A percentile compares a stretch with the other conserved stretches of the same genome.
Conservation (phyloP, 768 basidiomycete genomes). For the Leccinum variicolor region DNA sequence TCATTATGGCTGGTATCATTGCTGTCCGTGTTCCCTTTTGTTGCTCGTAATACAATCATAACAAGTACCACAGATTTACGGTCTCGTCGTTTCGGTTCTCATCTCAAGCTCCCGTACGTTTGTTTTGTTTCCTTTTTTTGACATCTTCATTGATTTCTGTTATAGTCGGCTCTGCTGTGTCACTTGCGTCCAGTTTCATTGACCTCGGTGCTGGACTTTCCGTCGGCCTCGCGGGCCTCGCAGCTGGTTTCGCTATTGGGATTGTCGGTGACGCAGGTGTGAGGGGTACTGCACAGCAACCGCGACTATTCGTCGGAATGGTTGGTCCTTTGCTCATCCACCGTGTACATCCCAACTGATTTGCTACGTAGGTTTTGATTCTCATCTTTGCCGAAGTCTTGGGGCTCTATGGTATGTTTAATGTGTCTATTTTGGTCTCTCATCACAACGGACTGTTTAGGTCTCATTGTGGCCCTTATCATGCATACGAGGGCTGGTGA, state of each 20-base stretch:
- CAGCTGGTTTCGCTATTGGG: conserved; percentile 96
- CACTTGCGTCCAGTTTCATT: conserved; percentile 90
- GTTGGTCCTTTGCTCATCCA: conserved; percentile 35
- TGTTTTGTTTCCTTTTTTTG: neutral
- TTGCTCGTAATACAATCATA: neutral
- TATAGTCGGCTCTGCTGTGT: conserved; percentile 71
- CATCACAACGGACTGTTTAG: conserved; percentile 26
- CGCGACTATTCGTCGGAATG: conserved; percentile 92
- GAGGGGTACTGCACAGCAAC: conserved; percentile 95
- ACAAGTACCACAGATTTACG: conserved; percentile 68
- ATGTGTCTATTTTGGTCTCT: neutral
- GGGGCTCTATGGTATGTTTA: conserved; percentile 74
- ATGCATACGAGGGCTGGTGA: conserved; percentile 75
- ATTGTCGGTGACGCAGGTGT: conserved; percentile 99
- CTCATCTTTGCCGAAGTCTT: conserved; percentile 96
- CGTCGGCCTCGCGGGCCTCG: conserved; percentile 91
- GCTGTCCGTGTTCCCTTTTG: conserved; percentile 59
- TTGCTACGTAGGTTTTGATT: conserved; percentile 71
- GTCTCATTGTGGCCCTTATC: conserved; percentile 92
- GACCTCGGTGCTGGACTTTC: conserved; percentile 93
- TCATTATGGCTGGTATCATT: conserved; percentile 99
- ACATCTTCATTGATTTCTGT: neutral
- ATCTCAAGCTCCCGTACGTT: conserved; percentile 83
- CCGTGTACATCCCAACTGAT: conserved; percentile 2
- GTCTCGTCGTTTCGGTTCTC: conserved; percentile 97